Conservation (phyloP, 768 basidiomycete genomes). For the Lactarius trivialis region DNA sequence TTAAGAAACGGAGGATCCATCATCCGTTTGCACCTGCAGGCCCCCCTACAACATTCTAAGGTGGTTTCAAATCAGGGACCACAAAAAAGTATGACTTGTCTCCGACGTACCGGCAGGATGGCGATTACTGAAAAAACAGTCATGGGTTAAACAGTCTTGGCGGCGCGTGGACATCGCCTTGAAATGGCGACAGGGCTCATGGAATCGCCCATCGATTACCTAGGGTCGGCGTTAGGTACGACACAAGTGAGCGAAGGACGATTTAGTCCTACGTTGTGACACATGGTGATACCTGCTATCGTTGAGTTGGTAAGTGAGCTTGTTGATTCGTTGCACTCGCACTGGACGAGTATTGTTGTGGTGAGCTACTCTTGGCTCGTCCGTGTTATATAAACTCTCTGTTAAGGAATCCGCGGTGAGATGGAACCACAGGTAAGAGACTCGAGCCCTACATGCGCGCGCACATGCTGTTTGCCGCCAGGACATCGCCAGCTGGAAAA, state of each 20-base stretch:
- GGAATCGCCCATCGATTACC: slow-evolving; percentile 27
- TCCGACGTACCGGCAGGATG: slow-evolving; percentile 22
- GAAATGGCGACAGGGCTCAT: slow-evolving; percentile 25
- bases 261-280: slow-evolving; percentile 21
- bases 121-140: slow-evolving; percentile 25
- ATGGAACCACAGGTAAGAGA: slow-evolving; percentile 1
- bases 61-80: not conserved
- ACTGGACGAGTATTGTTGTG: slow-evolving; percentile 8
- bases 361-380: not conserved
- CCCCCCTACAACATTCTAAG: slow-evolving; percentile 15
- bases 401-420: slow-evolving; percentile 7
- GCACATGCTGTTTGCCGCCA: slow-evolving; percentile 18
- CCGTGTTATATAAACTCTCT: slow-evolving; percentile 17
- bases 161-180: slow-evolving; percentile 26
- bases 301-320: not conserved
- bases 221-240: slow-evolving; percentile 6
- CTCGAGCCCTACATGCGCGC: slow-evolving; percentile 4
- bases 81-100: not conserved
- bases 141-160: slow-evolving; percentile 25
- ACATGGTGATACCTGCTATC: slow-evolving; percentile 17
- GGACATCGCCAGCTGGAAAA: slow-evolving; percentile 17
- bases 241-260: not conserved
- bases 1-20: slow-evolving; percentile 26
- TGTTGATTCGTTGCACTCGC: slow-evolving; percentile 1
- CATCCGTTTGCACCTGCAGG: slow-evolving; percentile 22